Percentiles rank a stretch among this genome's conserved stretches.
Conservation (phyloP, 495 filamentous ascomycete species). For the Daldinia concentrica region DNA sequence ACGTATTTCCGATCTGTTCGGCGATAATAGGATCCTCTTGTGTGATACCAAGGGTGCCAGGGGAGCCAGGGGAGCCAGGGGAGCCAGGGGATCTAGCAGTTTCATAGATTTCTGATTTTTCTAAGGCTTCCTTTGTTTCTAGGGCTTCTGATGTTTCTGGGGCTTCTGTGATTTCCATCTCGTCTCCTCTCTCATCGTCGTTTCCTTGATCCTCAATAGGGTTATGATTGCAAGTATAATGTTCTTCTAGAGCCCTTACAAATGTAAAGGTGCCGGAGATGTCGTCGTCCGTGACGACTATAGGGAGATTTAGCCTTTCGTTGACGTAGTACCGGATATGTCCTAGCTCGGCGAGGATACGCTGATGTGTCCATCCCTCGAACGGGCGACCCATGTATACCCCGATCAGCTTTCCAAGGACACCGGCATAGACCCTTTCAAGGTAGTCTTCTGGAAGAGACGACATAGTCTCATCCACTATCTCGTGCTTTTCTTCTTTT, state of each 20-base stretch:
- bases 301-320: constrained; percentile 33
- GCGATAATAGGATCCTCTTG: constrained; percentile 3
- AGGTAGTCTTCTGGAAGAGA: constrained; percentile 42
- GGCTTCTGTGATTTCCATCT: neutral
- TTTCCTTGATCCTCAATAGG: too few relatives aligned
- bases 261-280: constrained; percentile 48
- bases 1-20: constrained; percentile 45
- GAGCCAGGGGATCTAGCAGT: neutral
- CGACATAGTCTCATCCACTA: neutral
- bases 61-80: neutral
- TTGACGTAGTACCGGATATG: constrained; percentile 47
- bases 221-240: neutral
- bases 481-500: neutral
- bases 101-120: neutral
- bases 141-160: neutral
- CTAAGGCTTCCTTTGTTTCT: neutral
- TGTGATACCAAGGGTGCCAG: neutral
- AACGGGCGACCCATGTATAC: constrained; percentile 49
- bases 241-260: constrained; percentile 45
- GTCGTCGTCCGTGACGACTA: constrained; percentile 49
- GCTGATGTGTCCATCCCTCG: constrained; percentile 49
- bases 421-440: constrained; percentile 47
- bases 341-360: constrained; percentile 43
- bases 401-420: constrained; percentile 49
- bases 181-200: neutral